Evolutionary conservation across 495 filamentous ascomycete species (phyloP), one percentile per base, ranked within the genome.

Genomic region (Trichoderma asperelloides): DNA sequence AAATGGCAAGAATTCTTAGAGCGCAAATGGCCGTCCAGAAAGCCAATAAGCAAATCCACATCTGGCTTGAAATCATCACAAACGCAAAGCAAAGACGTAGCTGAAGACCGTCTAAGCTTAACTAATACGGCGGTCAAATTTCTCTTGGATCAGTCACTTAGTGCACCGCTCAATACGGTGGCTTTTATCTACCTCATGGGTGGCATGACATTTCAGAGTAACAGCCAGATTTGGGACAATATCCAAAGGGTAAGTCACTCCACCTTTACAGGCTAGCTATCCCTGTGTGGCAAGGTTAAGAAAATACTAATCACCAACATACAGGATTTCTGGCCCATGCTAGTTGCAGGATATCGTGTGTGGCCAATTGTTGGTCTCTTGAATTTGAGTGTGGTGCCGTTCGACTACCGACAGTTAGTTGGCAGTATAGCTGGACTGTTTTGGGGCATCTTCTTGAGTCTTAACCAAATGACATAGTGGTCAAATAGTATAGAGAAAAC

Each of bases 1-100:
- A 60, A 60, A 21, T 60, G 55, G 55, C 55, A 60, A 60, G 55
- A 60, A 11, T 60, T 60, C 55, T 21, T 60, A 30, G 55, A 60
- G 28, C 55, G 55, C 25, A 60, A 30, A 30, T 60, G 9, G 9
- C 55, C 55, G 13, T 60, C 55, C 25, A 60, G 55, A 30, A 60
- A 23, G 16, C 55, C 55, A 12, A 18, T 60, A 12, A 11, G 13
- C 9, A 25, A 60, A 33, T 25, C 55, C 13, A 30, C 55, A 55
- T 55, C 49, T 1, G 49, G 25, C 21, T 33, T 7, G 2, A 33
- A 60, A 60, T 0, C 55, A 18, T 16, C 55, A 13, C 23, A 60
- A 60, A 60, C 30, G 55, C 55, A 15, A 18, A 33, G 3, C 55
- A 18, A 60, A 18, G 25, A 2, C 11, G 25, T 12, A 60, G 55